Conservation (phyloP, 441 rosid genomes). For the Omphalea diandra region DNA sequence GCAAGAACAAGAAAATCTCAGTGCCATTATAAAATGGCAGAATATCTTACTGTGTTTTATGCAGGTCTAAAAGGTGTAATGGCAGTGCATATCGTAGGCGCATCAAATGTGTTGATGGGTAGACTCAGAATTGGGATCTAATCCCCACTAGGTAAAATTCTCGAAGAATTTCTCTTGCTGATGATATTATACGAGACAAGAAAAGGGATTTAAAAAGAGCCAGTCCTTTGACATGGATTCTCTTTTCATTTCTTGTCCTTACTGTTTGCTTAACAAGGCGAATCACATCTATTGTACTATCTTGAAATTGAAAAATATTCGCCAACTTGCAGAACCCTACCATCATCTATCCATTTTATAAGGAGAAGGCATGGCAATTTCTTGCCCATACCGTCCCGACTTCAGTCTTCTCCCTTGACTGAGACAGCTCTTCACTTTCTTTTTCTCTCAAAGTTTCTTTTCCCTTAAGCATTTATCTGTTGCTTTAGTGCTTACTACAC, state of each 20-base stretch:
- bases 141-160: conserved; percentile 43
- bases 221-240: conserved; percentile 31
- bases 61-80: conserved; percentile 18
- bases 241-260: conserved; percentile 17
- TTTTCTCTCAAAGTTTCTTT: conserved; percentile 13
- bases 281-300: conserved; percentile 31
- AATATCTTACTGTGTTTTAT: conserved; percentile 32
- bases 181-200: conserved; percentile 37
- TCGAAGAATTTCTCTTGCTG: conserved; percentile 30
- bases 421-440: conserved; percentile 24
- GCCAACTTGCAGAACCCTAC: conserved; percentile 55
- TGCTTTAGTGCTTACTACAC: conserved; percentile 3
- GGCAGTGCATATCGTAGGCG: conserved; percentile 26
- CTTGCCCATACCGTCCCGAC: conserved; percentile 40
- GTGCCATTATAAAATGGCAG: conserved; percentile 25
- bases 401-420: conserved; percentile 33
- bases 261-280: conserved; percentile 33
- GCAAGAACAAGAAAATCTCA: conserved; percentile 24
- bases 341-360: conserved; percentile 43
- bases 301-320: conserved; percentile 20
- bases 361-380: conserved; percentile 41
- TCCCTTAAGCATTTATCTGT: conserved; percentile 19
- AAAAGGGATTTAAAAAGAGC: conserved; percentile 29
- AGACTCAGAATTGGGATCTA: conserved; percentile 41
- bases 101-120: conserved; percentile 28